Evolutionary conservation across 768 basidiomycete genomes (phyloP).

Genomic region (Phlegmacium glaucopus): DNA sequence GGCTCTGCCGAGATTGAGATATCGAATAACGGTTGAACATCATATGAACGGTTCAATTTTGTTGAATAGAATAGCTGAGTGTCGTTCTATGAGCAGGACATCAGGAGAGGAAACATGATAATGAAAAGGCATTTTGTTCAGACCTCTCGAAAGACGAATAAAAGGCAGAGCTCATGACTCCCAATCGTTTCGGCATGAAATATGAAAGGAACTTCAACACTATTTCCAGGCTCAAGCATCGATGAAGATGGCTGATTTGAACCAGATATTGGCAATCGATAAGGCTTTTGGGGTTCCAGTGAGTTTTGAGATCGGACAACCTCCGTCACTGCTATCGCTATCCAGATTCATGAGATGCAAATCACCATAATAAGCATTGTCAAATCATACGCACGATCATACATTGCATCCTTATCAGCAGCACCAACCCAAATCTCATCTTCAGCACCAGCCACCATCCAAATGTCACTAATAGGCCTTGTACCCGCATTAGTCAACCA

Average conservation of each 20-base stretch:
- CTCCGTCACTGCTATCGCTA: conserved; percentile 27
- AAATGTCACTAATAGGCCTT: conserved; percentile 60
- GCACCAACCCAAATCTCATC: conserved; percentile 60
- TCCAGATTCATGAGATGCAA: background rate
- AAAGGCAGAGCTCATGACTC: conserved; percentile 49
- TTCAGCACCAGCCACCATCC: conserved; percentile 58
- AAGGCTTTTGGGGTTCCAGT: conserved; percentile 43
- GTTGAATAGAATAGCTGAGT: conserved; percentile 54
- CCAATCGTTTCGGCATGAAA: conserved; percentile 50
- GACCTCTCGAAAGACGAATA: conserved; percentile 41
- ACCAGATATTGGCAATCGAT: conserved; percentile 36
- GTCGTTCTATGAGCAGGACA: conserved; percentile 36
- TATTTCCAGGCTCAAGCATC: conserved; percentile 45
- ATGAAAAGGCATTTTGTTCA: conserved; percentile 1
- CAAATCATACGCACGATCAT: conserved; percentile 9
- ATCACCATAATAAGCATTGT: background rate
- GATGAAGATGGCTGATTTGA: conserved; percentile 17
- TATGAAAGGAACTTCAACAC: conserved; percentile 46
- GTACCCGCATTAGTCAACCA: conserved; percentile 68
- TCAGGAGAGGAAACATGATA: background rate
- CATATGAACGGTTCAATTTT: conserved; percentile 49
- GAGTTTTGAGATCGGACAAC: conserved; percentile 50
- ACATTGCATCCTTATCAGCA: conserved; percentile 8
- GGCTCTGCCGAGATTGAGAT: conserved; percentile 50
- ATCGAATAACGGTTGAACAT: conserved; percentile 59